These are phyloP conservation scores for Tolypocladium sp. DNA, from an alignment of 2,329 filamentous ascomycete species.

Conservation along the genomic window DNA sequence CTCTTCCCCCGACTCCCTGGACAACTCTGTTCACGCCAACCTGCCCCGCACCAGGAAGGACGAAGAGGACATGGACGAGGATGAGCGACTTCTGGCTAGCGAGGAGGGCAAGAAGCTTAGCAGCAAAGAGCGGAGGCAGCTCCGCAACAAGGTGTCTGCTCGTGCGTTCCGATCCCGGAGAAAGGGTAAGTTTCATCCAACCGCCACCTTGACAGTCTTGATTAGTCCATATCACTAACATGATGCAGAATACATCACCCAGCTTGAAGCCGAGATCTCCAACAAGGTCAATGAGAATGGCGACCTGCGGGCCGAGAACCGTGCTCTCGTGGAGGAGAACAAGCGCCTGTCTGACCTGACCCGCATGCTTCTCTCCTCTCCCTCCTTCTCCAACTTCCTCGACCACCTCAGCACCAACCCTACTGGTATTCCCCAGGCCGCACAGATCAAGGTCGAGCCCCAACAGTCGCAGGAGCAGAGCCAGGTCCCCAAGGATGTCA, in stretches of 20 bases:
- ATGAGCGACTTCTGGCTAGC: conserved; percentile 85
- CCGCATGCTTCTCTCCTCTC: conserved; percentile 71
- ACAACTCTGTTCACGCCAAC: conserved; percentile 48
- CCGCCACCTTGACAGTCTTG: too few relatives aligned
- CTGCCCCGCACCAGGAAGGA: conserved; percentile 77
- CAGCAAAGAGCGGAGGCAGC: conserved; percentile 90
- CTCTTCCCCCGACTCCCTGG: conserved; percentile 35
- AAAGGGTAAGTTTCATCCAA: conserved; percentile 62
- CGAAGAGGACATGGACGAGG: conserved; percentile 97
- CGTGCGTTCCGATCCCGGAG: conserved; percentile 94
- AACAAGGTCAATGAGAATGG: conserved; percentile 75
- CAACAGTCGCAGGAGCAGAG: conserved; percentile 32
- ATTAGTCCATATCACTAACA: background rate
- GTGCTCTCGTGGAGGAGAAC: conserved; percentile 76
- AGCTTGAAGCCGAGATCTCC: conserved; percentile 85
- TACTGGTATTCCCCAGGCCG: conserved; percentile 27
- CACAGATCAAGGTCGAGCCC: conserved; percentile 28
- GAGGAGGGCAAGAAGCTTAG: conserved; percentile 99
- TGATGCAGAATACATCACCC: conserved; percentile 79
- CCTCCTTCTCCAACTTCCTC: conserved; percentile 76
- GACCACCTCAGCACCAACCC: conserved; percentile 59
- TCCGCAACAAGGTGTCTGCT: conserved; percentile 98
- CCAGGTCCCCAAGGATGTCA: conserved; percentile 56
- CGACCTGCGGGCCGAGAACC: conserved; percentile 73
- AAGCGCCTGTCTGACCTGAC: conserved; percentile 67